These are phyloP conservation scores for Beauveria medogensis DNA, from an alignment of 2,329 filamentous ascomycete species.

Conservation along the genomic window DNA sequence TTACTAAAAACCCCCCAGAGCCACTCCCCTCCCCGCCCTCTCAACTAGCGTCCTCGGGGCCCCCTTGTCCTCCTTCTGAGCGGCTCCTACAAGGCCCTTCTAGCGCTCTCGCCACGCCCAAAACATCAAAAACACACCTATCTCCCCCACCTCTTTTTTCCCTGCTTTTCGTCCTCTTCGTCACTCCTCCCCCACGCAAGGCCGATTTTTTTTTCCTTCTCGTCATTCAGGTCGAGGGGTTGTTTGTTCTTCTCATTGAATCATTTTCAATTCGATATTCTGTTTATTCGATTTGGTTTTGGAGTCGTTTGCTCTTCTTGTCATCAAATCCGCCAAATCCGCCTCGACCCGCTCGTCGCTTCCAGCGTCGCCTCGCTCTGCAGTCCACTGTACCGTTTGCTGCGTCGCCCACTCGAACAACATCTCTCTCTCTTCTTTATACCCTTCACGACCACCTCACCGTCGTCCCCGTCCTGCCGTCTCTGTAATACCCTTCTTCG, in stretches of 20 bases:
- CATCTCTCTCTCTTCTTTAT: not conserved
- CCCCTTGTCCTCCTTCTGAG: not conserved
- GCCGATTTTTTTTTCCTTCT: not conserved
- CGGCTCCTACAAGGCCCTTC: not conserved
- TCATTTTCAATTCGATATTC: not conserved
- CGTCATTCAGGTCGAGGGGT: slow-evolving; percentile 2
- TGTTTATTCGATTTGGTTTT: not conserved
- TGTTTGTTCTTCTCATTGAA: not conserved
- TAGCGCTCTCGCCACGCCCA: not conserved
- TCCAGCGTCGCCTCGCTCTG: not conserved
- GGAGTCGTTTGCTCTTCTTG: not conserved
- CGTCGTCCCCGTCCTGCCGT: not conserved
- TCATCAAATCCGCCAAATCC: not conserved
- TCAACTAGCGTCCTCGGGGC: not conserved
- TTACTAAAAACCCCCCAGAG: not conserved
- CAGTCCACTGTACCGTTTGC: not conserved
- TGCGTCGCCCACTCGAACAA: not conserved
- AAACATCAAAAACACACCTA: slow-evolving; percentile 5
- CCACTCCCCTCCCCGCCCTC: not conserved
- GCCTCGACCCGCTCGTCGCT: slow-evolving; percentile 5
- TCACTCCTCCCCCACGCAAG: slow-evolving; percentile 4
- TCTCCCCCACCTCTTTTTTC: slow-evolving; percentile 3
- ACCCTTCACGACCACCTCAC: not conserved
- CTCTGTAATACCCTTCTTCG: not conserved
- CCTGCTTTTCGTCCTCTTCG: not conserved